Conservation (phyloP, 73 alveolate species). For the Tetrahymena borealis region DNA sequence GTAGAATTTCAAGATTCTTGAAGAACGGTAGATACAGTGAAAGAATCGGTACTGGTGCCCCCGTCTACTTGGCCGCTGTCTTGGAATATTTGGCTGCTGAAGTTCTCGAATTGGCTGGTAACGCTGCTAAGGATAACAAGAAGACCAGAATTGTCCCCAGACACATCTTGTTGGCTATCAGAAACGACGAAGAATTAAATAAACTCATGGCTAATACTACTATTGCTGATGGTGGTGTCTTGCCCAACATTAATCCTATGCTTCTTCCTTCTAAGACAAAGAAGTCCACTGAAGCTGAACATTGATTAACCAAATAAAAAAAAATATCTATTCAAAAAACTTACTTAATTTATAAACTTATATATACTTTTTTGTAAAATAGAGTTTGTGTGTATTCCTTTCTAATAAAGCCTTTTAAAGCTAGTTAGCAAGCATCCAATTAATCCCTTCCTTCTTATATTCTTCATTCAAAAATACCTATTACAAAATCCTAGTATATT, state of each 20-base stretch:
- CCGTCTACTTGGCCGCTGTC: slow-evolving; percentile 82
- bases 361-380: neutral
- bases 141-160: slow-evolving; percentile 67
- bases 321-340: neutral
- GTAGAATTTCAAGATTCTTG: slow-evolving; percentile 75
- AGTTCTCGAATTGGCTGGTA: slow-evolving; percentile 77
- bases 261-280: slow-evolving; percentile 23
- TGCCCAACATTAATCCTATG: slow-evolving; percentile 66
- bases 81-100: slow-evolving; percentile 75
- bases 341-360: neutral
- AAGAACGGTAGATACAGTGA: slow-evolving; percentile 80
- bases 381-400: neutral
- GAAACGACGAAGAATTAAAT: slow-evolving; percentile 66
- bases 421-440: neutral
- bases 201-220: slow-evolving; percentile 75
- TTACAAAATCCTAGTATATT: too few species aligned
- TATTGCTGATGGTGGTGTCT: slow-evolving; percentile 81
- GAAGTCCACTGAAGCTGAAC: slow-evolving; percentile 3
- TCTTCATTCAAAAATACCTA: neutral
- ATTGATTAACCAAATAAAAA: neutral
- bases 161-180: slow-evolving; percentile 68
- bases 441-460: neutral
- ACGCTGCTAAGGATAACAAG: slow-evolving; percentile 65
- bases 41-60: slow-evolving; percentile 88
- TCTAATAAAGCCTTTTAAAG: neutral